A percentile compares a stretch with the other conserved stretches of the same genome.
phyloP scores from a whole-genome alignment of 371 early-diverging fungal species.

The Synchytrium microbalum region DNA sequence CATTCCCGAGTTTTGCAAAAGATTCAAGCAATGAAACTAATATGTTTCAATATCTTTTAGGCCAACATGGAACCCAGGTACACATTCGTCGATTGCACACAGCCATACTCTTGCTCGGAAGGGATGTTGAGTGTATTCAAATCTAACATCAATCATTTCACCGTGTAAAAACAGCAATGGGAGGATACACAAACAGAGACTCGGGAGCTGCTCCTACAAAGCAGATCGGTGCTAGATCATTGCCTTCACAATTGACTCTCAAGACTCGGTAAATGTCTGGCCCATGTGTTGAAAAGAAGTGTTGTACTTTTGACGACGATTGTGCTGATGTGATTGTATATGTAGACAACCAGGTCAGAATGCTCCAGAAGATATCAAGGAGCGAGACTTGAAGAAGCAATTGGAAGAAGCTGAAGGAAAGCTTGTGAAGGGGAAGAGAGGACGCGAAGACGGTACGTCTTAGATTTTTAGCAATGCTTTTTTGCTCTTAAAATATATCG shows the following conservation, averaged over 20 bases:
- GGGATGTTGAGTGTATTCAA: background rate
- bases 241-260: constrained; percentile 79
- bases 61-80: constrained; percentile 39
- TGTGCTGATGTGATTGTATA: background rate
- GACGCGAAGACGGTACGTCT: constrained; percentile 20
- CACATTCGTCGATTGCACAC: background rate
- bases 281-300: constrained; percentile 3
- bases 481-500: background rate
- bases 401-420: constrained; percentile 21
- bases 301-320: background rate
- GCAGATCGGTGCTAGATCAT: constrained; percentile 67
- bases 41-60: constrained; percentile 12
- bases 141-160: background rate
- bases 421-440: constrained; percentile 17
- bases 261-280: constrained; percentile 58
- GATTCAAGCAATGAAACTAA: background rate
- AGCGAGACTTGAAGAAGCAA: constrained; percentile 10
- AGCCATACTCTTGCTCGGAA: background rate
- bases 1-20: background rate
- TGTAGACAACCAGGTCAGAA: constrained; percentile 72
- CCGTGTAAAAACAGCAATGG: constrained; percentile 16
- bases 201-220: constrained; percentile 64
- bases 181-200: constrained; percentile 38
- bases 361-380: constrained; percentile 44
- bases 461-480: background rate